Base-by-base conservation (phyloP, 345 rosid genomes). In the Dipteronia dyeriana region DNA sequence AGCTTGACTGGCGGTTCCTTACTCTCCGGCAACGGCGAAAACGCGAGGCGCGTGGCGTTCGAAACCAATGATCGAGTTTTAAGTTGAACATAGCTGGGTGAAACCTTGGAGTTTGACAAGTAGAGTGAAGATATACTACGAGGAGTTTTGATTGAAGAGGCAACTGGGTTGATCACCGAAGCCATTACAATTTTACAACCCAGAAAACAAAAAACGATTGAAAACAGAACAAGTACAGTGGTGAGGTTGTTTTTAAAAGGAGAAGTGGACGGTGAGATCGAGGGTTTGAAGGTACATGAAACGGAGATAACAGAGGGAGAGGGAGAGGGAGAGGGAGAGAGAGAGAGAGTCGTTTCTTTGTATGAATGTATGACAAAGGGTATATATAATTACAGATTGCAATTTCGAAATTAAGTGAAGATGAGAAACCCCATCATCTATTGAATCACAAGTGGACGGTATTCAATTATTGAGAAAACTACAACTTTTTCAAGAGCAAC, bases 21-120 rank as follows among this genome's bases (percentile, higher is more conserved):
- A 16, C 51, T 66, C 68, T 73, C 88, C 29, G 77, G 74, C 70
- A 73, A 72, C 39, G 89, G 79, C 5, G 81, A 75, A 62, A 85
- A 82, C 7, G 78, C 73, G 71, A 80, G 54, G 45, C 79, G 70
- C 31, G 78, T 4, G 9, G 87, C 22, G 0, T 26, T 79, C 2
- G 79, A 16, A 54, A 80, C 51, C 49, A 63, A 63, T 8, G 83
- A 66, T 60, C 76, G 81, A 78, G 78, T 19, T 68, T 22, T 76
- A 62, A 82, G 63, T 7, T 19, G 34, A 74, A 71, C 73, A 56
- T 61, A 26, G 56, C 20, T 66, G 2, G 82, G 71, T 14, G 73
- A 75, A 53, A 69, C 51, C 6, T 60, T 85, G 70, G 12, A 68
- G 16, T 74, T 39, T 0, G 87, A 76, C 13, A 82, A 73, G 78